phyloP scores from a whole-genome alignment of 208 protist species.

The Crithidia fasciculata region DNA sequence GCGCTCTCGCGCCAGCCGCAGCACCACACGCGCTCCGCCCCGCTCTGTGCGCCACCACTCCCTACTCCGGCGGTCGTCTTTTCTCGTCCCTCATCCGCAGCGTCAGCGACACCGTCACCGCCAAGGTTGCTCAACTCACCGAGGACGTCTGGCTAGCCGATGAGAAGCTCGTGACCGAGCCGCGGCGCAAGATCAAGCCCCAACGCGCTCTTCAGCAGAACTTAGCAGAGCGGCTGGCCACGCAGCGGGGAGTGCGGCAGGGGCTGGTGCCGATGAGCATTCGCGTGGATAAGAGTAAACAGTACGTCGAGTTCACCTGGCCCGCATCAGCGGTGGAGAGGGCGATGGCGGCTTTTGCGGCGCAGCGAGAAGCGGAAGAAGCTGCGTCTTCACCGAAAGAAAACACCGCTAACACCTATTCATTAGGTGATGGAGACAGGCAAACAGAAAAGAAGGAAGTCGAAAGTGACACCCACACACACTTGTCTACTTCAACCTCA shows the following conservation, averaged over 20 bases:
- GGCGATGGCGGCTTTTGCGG: background rate
- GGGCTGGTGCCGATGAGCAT: conserved; percentile 63
- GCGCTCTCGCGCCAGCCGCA: background rate
- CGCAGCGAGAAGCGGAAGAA: background rate
- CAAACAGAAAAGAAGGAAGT: too few relatives aligned
- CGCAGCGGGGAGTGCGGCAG: conserved; percentile 55
- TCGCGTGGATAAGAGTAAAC: conserved; percentile 52
- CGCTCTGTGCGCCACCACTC: too few relatives aligned
- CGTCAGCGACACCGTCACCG: conserved; percentile 30
- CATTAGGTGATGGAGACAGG: too few relatives aligned
- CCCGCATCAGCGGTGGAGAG: conserved; percentile 37
- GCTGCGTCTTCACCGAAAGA: background rate
- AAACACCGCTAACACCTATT: background rate
- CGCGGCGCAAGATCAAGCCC: conserved; percentile 48
- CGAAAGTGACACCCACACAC: too few relatives aligned
- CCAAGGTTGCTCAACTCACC: conserved; percentile 28
- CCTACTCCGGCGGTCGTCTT: too few relatives aligned
- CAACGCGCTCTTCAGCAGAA: conserved; percentile 38
- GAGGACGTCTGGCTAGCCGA: conserved; percentile 32
- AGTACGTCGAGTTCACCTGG: conserved; percentile 82
- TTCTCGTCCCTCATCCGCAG: conserved; percentile 10
- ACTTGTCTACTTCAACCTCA: background rate
- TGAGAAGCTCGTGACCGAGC: conserved; percentile 77
- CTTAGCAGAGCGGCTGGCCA: conserved; percentile 65
- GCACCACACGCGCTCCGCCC: background rate